Percentiles rank a stretch among this genome's conserved stretches.
phyloP scores from a whole-genome alignment of 2,329 filamentous ascomycete species.

The Phialophora macrospora region DNA sequence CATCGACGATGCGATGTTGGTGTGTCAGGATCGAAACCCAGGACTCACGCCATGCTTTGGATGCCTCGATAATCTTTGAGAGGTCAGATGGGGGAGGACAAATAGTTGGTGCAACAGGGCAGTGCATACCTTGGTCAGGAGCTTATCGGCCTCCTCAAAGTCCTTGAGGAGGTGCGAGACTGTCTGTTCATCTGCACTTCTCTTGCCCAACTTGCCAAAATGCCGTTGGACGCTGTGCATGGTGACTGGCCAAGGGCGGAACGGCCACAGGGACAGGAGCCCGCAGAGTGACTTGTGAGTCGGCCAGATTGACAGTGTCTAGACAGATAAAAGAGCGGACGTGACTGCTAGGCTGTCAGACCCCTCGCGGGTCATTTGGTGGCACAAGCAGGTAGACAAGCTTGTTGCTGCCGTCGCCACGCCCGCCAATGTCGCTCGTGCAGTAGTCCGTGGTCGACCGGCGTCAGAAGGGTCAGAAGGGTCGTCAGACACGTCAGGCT shows the following conservation, averaged over 20 bases:
- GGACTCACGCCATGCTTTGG: constrained; percentile 75
- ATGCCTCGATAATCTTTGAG: constrained; percentile 72
- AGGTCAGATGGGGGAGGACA: constrained; percentile 24
- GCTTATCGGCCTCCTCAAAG: constrained; percentile 77
- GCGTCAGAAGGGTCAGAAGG: constrained; percentile 1
- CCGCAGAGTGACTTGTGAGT: constrained; percentile 10
- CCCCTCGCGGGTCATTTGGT: not conserved
- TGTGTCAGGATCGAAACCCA: constrained; percentile 74
- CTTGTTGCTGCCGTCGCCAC: constrained; percentile 9
- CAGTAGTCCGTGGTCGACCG: constrained; percentile 9
- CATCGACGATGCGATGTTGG: constrained; percentile 69
- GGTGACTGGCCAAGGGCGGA: constrained; percentile 38
- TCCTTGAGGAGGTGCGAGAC: constrained; percentile 76
- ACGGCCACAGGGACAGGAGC: constrained; percentile 21
- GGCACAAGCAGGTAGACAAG: constrained; percentile 1
- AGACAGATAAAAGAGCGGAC: constrained; percentile 12
- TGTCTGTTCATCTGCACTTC: constrained; percentile 75
- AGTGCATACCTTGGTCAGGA: constrained; percentile 69
- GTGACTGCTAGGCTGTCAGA: constrained; percentile 14
- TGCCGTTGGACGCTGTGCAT: constrained; percentile 77
- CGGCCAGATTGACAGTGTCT: constrained; percentile 18
- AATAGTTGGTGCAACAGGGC: constrained; percentile 11
- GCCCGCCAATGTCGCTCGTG: constrained; percentile 1
- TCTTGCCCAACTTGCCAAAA: constrained; percentile 72
- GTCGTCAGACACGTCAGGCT: constrained; percentile 12